Percentiles rank a stretch among this genome's conserved stretches.
These are phyloP conservation scores for Epichloe uncinata DNA, from an alignment of 2,329 filamentous ascomycete species.

Conservation along the genomic window DNA sequence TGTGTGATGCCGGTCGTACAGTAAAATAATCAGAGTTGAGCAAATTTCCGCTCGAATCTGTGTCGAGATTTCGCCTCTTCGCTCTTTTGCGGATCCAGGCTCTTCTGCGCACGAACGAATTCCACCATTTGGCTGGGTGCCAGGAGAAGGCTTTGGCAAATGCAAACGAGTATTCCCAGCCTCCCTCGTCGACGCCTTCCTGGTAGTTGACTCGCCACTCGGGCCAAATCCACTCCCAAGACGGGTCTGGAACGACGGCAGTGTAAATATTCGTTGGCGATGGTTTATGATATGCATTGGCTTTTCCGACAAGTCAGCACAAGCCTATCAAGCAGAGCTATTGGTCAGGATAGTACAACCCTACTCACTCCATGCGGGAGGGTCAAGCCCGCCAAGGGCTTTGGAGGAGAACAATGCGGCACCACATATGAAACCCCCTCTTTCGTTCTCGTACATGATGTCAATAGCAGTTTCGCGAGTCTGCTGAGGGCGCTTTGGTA, in stretches of 20 bases:
- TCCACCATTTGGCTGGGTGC: conserved; percentile 88
- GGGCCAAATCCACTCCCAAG: conserved; percentile 78
- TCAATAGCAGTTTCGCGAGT: conserved; percentile 54
- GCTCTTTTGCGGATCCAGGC: conserved; percentile 76
- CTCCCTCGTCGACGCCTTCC: conserved; percentile 66
- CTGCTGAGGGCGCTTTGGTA: conserved; percentile 19
- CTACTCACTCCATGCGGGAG: conserved; percentile 57
- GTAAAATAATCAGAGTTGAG: conserved; percentile 71
- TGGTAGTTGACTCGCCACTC: conserved; percentile 58
- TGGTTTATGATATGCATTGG: conserved; percentile 50
- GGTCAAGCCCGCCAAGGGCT: conserved; percentile 76
- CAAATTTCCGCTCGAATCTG: conserved; percentile 45
- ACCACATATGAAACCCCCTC: conserved; percentile 81
- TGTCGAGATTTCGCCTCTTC: conserved; percentile 37
- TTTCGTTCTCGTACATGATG: conserved; percentile 89
- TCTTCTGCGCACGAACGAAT: conserved; percentile 82
- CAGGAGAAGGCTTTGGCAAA: conserved; percentile 65
- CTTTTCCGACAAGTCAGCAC: conserved; percentile 10
- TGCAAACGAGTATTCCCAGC: conserved; percentile 92
- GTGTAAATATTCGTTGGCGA: conserved; percentile 61
- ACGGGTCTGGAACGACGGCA: conserved; percentile 85
- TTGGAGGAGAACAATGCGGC: conserved; percentile 78
- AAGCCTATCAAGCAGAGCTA: neutral
- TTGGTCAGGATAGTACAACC: no score
- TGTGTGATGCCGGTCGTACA: conserved; percentile 44